Base-by-base conservation (phyloP, 2,329 filamentous ascomycete species). In the Colletotrichum neosansevieriae region DNA sequence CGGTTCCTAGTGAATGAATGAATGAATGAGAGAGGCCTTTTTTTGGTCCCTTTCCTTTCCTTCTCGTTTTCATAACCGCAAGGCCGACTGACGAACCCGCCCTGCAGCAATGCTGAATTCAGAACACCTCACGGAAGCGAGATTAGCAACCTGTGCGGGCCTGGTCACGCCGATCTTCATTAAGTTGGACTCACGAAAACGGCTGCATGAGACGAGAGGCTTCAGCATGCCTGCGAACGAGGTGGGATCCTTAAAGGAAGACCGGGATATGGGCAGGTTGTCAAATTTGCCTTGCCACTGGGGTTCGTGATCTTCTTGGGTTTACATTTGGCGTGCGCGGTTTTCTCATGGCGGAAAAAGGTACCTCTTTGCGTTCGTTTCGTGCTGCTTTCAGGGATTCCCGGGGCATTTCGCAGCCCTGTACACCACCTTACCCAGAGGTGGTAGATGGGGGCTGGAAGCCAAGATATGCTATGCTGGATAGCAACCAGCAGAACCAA, bases 71-170 rank as follows among this genome's bases (percentile, higher is more conserved):
- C 29, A 36, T 54, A 47, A 42, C 42, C 56, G 17, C 56, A 47
- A 49, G n/a, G 17, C 56, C 29, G n/a, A 19, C 56, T n/a, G 17
- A 40, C 54, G 11, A 44, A 38, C 5, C 36, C 45, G 53, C 36
- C 58, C 58, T 24, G 38, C 36, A 44, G 47, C 32, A 50, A 7
- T 12, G 10, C 15, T 45, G 40, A 7, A 50, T 17, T n/a, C n/a
- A n/a, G n/a, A n/a, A n/a, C n/a, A n/a, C n/a, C n/a, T n/a, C n/a
- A 12, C 54, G 29, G 29, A 65, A 69, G 66, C 66, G 66, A 69
- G 40, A 69, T 69, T 54, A 44, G 40, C 54, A 65, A 24, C 66
- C 34, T 44, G 45, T 56, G 29, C 29, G 24, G 42, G 61, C 40
- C 57, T 50, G 47, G 47, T 45, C 56, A 49, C 49, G 61, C 49